Conservation (phyloP, 2,329 filamentous ascomycete species). For the Ploettnerulaceae sp. region DNA sequence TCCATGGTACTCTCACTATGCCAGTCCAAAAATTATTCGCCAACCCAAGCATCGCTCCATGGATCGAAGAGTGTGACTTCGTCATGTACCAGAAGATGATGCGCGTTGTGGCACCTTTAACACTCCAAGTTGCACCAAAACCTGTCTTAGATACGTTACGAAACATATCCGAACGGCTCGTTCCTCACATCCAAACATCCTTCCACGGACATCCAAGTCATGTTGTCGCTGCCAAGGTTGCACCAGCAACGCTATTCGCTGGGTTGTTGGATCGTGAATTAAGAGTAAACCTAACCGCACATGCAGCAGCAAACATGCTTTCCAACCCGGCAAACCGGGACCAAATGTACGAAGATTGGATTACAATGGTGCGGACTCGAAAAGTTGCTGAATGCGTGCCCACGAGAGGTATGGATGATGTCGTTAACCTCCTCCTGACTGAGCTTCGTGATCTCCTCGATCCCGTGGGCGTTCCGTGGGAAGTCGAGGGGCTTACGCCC, state of each 20-base stretch:
- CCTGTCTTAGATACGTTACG: constrained; percentile 81
- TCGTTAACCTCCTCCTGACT: constrained; percentile 55
- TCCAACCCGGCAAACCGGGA: constrained; percentile 84
- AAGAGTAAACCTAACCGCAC: constrained; percentile 87
- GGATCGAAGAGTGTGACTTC: constrained; percentile 96
- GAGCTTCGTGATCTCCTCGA: constrained; percentile 69
- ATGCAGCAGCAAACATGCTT: constrained; percentile 89
- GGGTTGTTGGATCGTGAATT: constrained; percentile 81
- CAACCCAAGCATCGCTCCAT: constrained; percentile 73
- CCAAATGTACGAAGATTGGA: constrained; percentile 94
- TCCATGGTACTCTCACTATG: constrained; percentile 93
- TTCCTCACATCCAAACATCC: constrained; percentile 75
- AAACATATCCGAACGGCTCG: constrained; percentile 77
- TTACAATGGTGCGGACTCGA: constrained; percentile 57
- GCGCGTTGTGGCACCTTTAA: constrained; percentile 81
- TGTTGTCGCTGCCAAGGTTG: constrained; percentile 80
- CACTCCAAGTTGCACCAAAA: constrained; percentile 85
- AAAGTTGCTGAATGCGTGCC: constrained; percentile 62
- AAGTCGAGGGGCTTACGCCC: constrained; percentile 56
- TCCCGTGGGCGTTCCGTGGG: constrained; percentile 61
- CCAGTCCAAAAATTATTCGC: constrained; percentile 91
- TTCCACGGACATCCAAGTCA: constrained; percentile 83
- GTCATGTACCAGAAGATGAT: constrained; percentile 97
- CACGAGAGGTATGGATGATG: constrained; percentile 59
- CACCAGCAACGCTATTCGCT: constrained; percentile 84